phyloP scores from a whole-genome alignment of 2,329 filamentous ascomycete species.

The Clonostachys solani region DNA sequence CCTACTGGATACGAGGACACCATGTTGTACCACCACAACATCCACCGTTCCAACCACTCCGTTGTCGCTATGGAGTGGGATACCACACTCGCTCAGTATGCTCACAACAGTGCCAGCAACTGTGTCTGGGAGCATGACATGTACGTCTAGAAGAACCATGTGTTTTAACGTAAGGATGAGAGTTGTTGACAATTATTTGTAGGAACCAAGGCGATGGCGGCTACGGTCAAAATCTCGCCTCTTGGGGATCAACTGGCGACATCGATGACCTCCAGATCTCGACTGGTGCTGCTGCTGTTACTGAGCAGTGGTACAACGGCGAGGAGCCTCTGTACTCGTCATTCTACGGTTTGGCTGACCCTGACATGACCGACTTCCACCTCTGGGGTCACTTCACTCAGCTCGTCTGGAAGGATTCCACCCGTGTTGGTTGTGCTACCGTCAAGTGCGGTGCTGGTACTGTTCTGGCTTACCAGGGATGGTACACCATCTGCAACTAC shows the following conservation, averaged over 20 bases:
- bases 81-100: constrained; percentile 56
- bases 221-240: constrained; percentile 93
- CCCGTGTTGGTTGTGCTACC: constrained; percentile 54
- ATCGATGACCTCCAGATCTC: constrained; percentile 32
- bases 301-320: constrained; percentile 84
- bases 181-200: constrained; percentile 21
- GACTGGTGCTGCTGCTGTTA: constrained; percentile 65
- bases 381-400: constrained; percentile 57
- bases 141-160: constrained; percentile 42
- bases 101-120: constrained; percentile 55
- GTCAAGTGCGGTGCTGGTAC: constrained; percentile 57
- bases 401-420: constrained; percentile 33
- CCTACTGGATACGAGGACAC: constrained; percentile 21
- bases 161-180: neutral
- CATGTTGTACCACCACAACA: constrained; percentile 74
- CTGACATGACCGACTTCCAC: constrained; percentile 59
- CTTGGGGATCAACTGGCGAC: constrained; percentile 39
- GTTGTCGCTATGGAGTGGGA: constrained; percentile 63
- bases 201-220: constrained; percentile 53
- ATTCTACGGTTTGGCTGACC: constrained; percentile 52
- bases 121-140: constrained; percentile 75
- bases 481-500: constrained; percentile 90
- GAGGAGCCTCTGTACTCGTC: constrained; percentile 57
- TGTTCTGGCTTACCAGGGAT: constrained; percentile 44
- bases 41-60: constrained; percentile 80